Conservation (phyloP, 352 stramenopile species). For the Phytophthora crassamura region DNA sequence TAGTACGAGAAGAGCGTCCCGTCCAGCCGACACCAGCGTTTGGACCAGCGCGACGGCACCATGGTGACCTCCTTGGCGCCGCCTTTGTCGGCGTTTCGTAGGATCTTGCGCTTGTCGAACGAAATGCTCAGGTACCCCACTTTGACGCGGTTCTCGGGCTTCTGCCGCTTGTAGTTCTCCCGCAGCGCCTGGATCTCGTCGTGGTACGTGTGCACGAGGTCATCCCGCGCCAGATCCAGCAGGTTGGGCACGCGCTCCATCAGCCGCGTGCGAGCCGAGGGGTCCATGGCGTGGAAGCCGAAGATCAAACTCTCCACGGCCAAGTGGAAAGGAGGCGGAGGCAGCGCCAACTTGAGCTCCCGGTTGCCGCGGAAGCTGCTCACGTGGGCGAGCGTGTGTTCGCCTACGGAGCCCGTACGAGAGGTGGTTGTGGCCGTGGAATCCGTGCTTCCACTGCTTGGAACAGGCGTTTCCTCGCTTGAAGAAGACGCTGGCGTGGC, state of each 20-base stretch:
- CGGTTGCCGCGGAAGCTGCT: constrained; percentile 8
- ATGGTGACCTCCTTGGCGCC: constrained; percentile 64
- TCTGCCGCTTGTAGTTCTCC: constrained; percentile 87
- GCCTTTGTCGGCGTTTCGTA: constrained; percentile 44
- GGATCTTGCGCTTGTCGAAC: constrained; percentile 77
- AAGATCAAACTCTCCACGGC: constrained; percentile 80
- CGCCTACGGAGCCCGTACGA: constrained; percentile 15
- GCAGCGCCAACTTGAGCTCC: constrained; percentile 40
- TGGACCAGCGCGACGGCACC: constrained; percentile 79
- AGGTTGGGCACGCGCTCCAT: constrained; percentile 77
- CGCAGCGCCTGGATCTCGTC: constrained; percentile 83
- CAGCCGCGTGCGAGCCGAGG: constrained; percentile 55
- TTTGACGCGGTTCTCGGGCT: constrained; percentile 81
- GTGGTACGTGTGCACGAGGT: constrained; percentile 85
- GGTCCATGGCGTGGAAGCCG: constrained; percentile 72
- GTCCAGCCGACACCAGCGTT: constrained; percentile 84
- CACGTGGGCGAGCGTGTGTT: constrained; percentile 16
- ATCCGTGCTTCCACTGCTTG: constrained; percentile 13
- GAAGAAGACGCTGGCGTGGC: constrained; percentile 6
- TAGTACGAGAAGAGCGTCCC: constrained; percentile 82
- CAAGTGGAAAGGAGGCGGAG: constrained; percentile 57
- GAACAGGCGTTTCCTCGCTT: constrained; percentile 22
- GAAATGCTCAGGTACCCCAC: constrained; percentile 80
- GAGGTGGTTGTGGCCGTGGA: constrained; percentile 15
- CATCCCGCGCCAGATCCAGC: constrained; percentile 76